Evolutionary conservation across 1,284 basidiomycete species (phyloP), one percentile per base, ranked within the genome.

Genomic region (Sporisorium reilianum): DNA sequence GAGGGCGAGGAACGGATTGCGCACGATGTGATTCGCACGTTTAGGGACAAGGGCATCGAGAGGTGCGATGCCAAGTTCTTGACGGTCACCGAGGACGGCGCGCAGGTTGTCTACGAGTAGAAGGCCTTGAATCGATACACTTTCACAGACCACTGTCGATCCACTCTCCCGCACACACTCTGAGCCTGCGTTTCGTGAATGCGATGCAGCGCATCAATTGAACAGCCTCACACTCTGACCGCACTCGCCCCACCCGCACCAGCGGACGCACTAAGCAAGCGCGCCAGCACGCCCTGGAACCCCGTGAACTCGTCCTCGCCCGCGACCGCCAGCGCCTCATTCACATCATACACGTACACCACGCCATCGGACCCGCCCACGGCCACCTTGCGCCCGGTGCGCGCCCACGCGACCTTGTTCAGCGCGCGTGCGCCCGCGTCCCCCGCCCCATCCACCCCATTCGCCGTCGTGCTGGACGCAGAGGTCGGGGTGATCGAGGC

Each of bases 321-420:
- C 8, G 68, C 68, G 8, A 22, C 9, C 14, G 63, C 68, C 30
- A 79, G 42, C 18, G 32, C 12, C 18, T 81, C 79, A 6, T 50
- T 64, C 1, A 79, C 53, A 14, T 82, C 95, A 85, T 97, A 97
- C 41, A 99, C 89, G 85, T 97, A 96, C 60, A 99, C 85, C 69
- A 90, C 91, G 22, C 97, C 97, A 75, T 98, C 95, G 73, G 92
- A 92, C 14, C 93, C 93, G 26, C 95, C 97, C 38, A 96, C 86
- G 0, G 93, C 96, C 3, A 90, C 92, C 50, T 93, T 90, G 41
- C 92, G 89, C 4, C 92, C 91, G 75, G 94, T 91, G 85, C 92
- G 91, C 80, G 98, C 94, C 95, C 95, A 99, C 67, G 92, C 89
- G 25, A 99, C 85, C 86, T 97, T 98, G 87, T 99, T 99, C 78